Conservation (phyloP, 805 yeast genomes). For the Hagleromyces aurorensis region DNA sequence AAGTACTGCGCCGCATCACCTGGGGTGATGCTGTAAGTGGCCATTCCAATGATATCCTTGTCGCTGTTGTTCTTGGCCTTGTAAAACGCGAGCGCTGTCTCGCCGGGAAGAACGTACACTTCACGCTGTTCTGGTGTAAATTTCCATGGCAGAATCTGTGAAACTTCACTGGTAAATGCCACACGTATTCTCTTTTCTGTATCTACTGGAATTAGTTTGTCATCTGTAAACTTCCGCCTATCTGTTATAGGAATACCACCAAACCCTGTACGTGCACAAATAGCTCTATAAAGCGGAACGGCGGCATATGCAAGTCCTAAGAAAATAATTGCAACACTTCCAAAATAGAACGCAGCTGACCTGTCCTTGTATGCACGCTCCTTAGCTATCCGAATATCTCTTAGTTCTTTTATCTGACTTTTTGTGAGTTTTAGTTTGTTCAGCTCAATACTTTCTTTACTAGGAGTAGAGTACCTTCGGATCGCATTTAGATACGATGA, state of each 20-base stretch:
- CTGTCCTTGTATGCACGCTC: conserved; percentile 34
- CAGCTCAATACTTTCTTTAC: conserved; percentile 1
- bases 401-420: conserved; percentile 19
- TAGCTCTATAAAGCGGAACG: conserved; percentile 84
- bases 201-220: conserved; percentile 80
- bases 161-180: conserved; percentile 87
- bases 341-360: conserved; percentile 57
- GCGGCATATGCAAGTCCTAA: conserved; percentile 79
- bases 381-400: conserved; percentile 14
- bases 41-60: conserved; percentile 95
- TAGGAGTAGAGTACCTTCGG: too few species aligned
- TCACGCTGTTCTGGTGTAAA: conserved; percentile 92
- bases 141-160: conserved; percentile 88
- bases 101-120: conserved; percentile 91
- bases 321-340: conserved; percentile 61
- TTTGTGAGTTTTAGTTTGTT: conserved; percentile 17
- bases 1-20: conserved; percentile 95
- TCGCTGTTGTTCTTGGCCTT: conserved; percentile 80
- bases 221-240: conserved; percentile 68
- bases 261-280: conserved; percentile 93
- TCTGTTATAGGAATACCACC: conserved; percentile 95
- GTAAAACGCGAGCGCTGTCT: conserved; percentile 93
- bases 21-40: conserved; percentile 93
- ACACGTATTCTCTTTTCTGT: conserved; percentile 73
- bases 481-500: too few species aligned